Base-by-base conservation (phyloP, 257 asterid species). In the Rehmannia glutinosa region DNA sequence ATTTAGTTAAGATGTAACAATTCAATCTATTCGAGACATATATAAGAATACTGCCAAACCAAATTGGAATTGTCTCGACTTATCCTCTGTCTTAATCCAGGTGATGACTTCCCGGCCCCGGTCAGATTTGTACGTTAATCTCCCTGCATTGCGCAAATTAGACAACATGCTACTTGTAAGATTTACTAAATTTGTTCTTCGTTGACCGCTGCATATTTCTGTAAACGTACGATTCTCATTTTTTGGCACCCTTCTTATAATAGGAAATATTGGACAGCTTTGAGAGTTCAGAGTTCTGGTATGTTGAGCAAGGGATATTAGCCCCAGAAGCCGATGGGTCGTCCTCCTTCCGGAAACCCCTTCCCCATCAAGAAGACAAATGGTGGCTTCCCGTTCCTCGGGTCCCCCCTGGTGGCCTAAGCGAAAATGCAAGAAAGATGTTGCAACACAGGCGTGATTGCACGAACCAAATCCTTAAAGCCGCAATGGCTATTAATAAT, bases 331-430 rank as follows among this genome's bases (percentile, higher is more conserved):
- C 72, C 0, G 81, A 83, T 45, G 94, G 84, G 33, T 73, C 95
- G 0, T 77, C 92, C 24, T 84, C 91, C 47, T 80, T 75, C 72
- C 73, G 83, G 46, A 77, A 79, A 20, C 80, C 82, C 45, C 88
- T 82, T 0, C 83, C 91, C 0, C 81, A 82, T 38, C 95, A 83
- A 61, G 88, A 86, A 67, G 86, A 82, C 63, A 90, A 87, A 80
- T 90, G 97, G 97, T 90, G 97, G 96, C 90, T 90, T 49, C 97
- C 97, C 0, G 87, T 86, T 61, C 96, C 97, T 47, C 78, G 89
- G 9, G 95, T 88, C 43, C 91, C 90, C 11, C 71, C 79, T 1
- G 81, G 88, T 6, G 97, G 97, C 65, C 84, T 90, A 54, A 80
- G 74, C 20, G 89, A 81, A 62, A 74, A 77, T 50, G 69, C 92